Conservation (phyloP, 768 basidiomycete species). For the Favolaschia claudopus region DNA sequence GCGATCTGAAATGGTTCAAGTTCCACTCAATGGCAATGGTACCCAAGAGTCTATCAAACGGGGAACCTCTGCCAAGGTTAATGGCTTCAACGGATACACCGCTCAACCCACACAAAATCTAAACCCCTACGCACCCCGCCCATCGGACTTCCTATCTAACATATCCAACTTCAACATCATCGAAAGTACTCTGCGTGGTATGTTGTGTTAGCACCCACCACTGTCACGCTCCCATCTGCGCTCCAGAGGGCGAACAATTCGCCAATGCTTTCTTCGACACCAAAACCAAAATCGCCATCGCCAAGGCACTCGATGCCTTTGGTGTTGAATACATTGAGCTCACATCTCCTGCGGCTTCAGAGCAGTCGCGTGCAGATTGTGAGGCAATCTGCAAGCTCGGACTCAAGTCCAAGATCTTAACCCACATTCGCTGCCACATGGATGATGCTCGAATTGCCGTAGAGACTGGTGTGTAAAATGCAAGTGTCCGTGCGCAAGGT, state of each 20-base stretch:
- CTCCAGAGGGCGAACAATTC: constrained; percentile 95
- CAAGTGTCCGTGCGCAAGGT: no score
- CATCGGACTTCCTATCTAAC: constrained; percentile 92
- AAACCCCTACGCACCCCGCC: constrained; percentile 91
- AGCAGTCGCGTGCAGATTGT: constrained; percentile 93
- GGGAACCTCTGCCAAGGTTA: constrained; percentile 43
- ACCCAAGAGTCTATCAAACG: constrained; percentile 45
- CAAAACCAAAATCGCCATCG: constrained; percentile 99
- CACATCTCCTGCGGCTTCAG: constrained; percentile 96
- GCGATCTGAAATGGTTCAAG: constrained; percentile 73
- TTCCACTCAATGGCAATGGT: constrained; percentile 64
- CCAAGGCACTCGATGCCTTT: constrained; percentile 96
- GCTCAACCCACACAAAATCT: constrained; percentile 46
- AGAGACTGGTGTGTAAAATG: constrained; percentile 80
- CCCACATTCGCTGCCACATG: constrained; percentile 99
- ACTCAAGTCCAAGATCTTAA: constrained; percentile 94
- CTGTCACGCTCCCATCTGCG: constrained; percentile 6
- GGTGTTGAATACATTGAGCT: constrained; percentile 99
- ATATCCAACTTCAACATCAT: constrained; percentile 95
- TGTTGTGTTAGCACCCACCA: constrained; percentile 30
- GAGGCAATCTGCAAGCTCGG: constrained; percentile 99
- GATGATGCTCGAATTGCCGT: constrained; percentile 98
- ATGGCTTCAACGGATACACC: constrained; percentile 44
- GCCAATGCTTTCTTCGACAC: constrained; percentile 99
- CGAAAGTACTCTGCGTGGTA: constrained; percentile 94